Evolutionary conservation across 805 yeast species (phyloP).

Genomic region (Spencermartinsiella europaea): DNA sequence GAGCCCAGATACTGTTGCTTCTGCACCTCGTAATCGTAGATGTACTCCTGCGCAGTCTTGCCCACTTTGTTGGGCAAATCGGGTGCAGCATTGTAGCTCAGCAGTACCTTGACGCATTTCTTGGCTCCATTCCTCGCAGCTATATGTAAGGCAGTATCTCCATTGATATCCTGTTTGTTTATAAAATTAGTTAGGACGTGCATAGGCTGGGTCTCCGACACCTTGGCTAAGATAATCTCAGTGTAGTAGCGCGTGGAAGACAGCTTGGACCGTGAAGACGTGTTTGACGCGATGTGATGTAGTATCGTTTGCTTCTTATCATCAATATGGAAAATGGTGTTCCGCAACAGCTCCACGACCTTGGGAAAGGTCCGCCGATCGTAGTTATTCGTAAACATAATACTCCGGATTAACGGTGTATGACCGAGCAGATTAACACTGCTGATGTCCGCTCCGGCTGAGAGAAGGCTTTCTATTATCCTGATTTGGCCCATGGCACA

Average conservation of each 20-base stretch:
- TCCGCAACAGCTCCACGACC: slow-evolving; percentile 68
- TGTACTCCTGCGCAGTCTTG: slow-evolving; percentile 35
- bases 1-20: slow-evolving; percentile 15
- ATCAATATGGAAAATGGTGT: slow-evolving; percentile 76
- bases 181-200: slow-evolving; percentile 45
- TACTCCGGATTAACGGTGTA: slow-evolving; percentile 80
- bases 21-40: slow-evolving; percentile 29
- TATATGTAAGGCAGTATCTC: slow-evolving; percentile 81
- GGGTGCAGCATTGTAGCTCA: slow-evolving; percentile 45
- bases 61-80: slow-evolving; percentile 39
- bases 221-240: slow-evolving; percentile 66
- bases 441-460: slow-evolving; percentile 67
- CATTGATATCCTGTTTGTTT: slow-evolving; percentile 74
- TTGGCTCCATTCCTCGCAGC: slow-evolving; percentile 57
- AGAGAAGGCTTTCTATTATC: slow-evolving; percentile 68
- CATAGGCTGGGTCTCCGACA: slow-evolving; percentile 58
- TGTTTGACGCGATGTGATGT: slow-evolving; percentile 76
- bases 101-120: slow-evolving; percentile 38
- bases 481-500: slow-evolving; percentile 86
- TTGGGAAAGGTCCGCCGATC: slow-evolving; percentile 74
- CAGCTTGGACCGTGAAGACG: slow-evolving; percentile 58
- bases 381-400: slow-evolving; percentile 82
- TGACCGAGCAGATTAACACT: slow-evolving; percentile 67
- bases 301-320: slow-evolving; percentile 66
- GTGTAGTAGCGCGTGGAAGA: slow-evolving; percentile 82